phyloP scores from a whole-genome alignment of 257 asterid genomes.

The Plectranthus barbatus region DNA sequence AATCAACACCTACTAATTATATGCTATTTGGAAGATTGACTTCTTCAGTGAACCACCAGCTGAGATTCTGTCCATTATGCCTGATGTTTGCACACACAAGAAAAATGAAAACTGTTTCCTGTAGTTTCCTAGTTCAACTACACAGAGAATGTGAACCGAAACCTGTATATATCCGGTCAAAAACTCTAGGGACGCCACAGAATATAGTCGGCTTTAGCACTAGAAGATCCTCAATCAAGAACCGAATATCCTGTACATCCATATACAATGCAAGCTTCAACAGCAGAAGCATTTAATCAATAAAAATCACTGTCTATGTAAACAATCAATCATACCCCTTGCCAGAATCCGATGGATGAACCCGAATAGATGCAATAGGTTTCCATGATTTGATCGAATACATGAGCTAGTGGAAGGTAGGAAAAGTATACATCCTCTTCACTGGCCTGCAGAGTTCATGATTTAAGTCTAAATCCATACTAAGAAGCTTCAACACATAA shows the following conservation, averaged over 20 bases:
- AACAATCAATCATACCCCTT: constrained; percentile 75
- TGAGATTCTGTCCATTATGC: constrained; percentile 66
- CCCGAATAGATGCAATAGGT: constrained; percentile 63
- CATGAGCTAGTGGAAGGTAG: constrained; percentile 89
- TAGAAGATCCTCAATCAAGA: constrained; percentile 78
- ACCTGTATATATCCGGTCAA: constrained; percentile 78
- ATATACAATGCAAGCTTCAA: not conserved
- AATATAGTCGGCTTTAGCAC: constrained; percentile 75
- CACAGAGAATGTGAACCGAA: not conserved
- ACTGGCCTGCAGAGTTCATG: constrained; percentile 36
- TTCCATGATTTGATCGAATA: constrained; percentile 80
- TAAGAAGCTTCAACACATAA: not conserved
- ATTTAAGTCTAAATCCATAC: not conserved
- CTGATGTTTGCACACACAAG: constrained; percentile 20
- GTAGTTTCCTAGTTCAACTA: not conserved
- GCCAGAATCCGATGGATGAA: constrained; percentile 92
- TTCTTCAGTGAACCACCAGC: constrained; percentile 72
- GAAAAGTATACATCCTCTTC: constrained; percentile 79
- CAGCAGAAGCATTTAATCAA: not conserved
- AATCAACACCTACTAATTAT: constrained; percentile 52
- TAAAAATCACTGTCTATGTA: not conserved
- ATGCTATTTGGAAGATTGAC: constrained; percentile 64
- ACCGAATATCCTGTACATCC: constrained; percentile 86
- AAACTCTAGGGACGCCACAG: constrained; percentile 94
- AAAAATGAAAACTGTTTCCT: not conserved